Conservation (phyloP, 306 rosid species). For the Cucumis cinereus region DNA sequence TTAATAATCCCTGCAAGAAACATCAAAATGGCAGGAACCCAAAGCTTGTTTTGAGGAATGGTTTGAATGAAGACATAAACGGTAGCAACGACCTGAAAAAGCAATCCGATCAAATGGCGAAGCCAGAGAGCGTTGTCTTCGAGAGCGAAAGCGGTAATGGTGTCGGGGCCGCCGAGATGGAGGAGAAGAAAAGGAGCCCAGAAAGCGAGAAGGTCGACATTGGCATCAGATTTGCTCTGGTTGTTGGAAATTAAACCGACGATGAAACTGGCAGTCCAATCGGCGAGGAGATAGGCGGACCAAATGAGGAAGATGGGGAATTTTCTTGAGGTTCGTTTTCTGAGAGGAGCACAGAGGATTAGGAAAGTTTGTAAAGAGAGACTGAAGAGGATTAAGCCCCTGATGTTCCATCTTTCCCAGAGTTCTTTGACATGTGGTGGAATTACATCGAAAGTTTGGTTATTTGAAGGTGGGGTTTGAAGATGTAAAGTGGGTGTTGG, state of each 20-base stretch:
- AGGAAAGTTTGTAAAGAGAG: slow-evolving; percentile 18
- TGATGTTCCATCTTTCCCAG: slow-evolving; percentile 36
- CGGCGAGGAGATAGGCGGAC: slow-evolving; percentile 32
- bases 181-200: slow-evolving; percentile 45
- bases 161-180: slow-evolving; percentile 48
- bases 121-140: slow-evolving; percentile 41
- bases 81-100: slow-evolving; percentile 20
- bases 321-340: slow-evolving; percentile 15
- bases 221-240: not conserved
- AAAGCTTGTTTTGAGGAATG: slow-evolving; percentile 18
- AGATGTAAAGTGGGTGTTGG: not conserved
- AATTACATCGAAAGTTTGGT: slow-evolving; percentile 4
- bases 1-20: slow-evolving; percentile 30
- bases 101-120: slow-evolving; percentile 29
- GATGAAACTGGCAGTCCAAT: slow-evolving; percentile 25
- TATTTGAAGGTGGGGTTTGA: not conserved
- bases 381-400: slow-evolving; percentile 19
- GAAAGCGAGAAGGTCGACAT: slow-evolving; percentile 15
- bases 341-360: slow-evolving; percentile 18
- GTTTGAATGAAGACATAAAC: slow-evolving; percentile 31
- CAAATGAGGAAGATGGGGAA: slow-evolving; percentile 9
- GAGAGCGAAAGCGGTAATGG: slow-evolving; percentile 35
- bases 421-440: slow-evolving; percentile 8
- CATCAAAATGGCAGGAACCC: slow-evolving; percentile 20
- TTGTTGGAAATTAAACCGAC: slow-evolving; percentile 27